These are phyloP conservation scores for Candida orba DNA, from an alignment of 805 yeast species.

Conservation along the genomic window DNA sequence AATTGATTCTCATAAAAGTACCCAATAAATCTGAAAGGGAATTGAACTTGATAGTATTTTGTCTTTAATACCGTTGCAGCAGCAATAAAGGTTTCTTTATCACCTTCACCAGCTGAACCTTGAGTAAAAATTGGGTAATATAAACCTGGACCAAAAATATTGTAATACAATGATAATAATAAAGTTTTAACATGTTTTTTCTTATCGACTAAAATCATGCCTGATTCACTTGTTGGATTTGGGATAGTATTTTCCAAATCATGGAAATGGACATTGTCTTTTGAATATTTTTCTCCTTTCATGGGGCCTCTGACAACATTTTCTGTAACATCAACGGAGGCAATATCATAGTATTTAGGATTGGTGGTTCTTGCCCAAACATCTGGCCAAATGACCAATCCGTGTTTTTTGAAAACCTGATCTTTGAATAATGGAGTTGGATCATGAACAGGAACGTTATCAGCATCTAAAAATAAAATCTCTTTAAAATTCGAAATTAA, in stretches of 20 bases:
- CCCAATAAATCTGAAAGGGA: slow-evolving; percentile 31
- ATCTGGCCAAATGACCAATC: slow-evolving; percentile 60
- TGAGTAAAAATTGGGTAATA: slow-evolving; percentile 59
- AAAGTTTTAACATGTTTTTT: slow-evolving; percentile 45
- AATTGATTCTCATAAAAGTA: slow-evolving; percentile 19
- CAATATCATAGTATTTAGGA: slow-evolving; percentile 51
- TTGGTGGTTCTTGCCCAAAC: slow-evolving; percentile 64
- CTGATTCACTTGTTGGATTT: slow-evolving; percentile 60
- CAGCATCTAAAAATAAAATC: slow-evolving; percentile 64
- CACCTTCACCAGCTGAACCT: slow-evolving; percentile 71
- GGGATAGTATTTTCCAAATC: slow-evolving; percentile 52
- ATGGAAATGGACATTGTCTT: slow-evolving; percentile 36
- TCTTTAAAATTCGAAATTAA: slow-evolving; percentile 64
- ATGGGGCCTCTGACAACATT: slow-evolving; percentile 30
- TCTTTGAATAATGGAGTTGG: slow-evolving; percentile 47
- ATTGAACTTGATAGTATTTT: slow-evolving; percentile 40
- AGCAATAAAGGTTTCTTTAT: slow-evolving; percentile 60
- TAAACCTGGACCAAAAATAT: slow-evolving; percentile 50
- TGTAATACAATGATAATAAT: slow-evolving; percentile 49
- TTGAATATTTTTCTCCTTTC: slow-evolving; percentile 19
- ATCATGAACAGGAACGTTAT: slow-evolving; percentile 56
- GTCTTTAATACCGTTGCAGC: slow-evolving; percentile 46
- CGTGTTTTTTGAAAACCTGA: slow-evolving; percentile 33
- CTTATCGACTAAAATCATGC: slow-evolving; percentile 52
- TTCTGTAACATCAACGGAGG: slow-evolving; percentile 30